Conservation (phyloP, 2,329 filamentous ascomycete genomes). For the Dactylella cylindrospora region DNA sequence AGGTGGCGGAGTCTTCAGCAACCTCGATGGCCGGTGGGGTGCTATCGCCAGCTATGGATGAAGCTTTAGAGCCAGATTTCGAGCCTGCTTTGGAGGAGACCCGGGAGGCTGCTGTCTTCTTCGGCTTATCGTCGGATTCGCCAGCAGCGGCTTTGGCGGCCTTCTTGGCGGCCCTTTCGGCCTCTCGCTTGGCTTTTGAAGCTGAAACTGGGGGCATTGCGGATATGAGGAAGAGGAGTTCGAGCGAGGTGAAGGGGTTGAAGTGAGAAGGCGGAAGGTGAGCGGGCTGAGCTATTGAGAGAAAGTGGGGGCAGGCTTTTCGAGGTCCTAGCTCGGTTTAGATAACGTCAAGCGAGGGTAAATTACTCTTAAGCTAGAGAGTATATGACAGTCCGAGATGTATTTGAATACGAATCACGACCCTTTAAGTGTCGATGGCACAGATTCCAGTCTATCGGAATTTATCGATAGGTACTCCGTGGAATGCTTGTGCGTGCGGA, state of each 20-base stretch:
- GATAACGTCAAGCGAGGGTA: not conserved
- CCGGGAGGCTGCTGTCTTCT: conserved; percentile 73
- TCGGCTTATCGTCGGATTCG: conserved; percentile 67
- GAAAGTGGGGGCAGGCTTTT: conserved; percentile 19
- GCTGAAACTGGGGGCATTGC: conserved; percentile 64
- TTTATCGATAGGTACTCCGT: not conserved
- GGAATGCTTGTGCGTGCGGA: conserved; percentile 2
- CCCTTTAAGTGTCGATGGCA: too few species aligned
- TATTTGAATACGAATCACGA: too few species aligned
- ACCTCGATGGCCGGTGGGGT: conserved; percentile 63
- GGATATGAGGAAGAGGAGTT: too few species aligned
- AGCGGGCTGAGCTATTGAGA: conserved; percentile 12
- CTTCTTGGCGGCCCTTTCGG: conserved; percentile 59
- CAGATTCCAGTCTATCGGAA: too few species aligned
- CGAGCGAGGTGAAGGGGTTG: too few species aligned
- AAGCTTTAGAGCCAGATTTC: conserved; percentile 64
- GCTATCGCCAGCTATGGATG: conserved; percentile 71
- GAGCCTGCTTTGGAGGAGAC: conserved; percentile 68
- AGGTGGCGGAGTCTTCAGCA: conserved; percentile 63
- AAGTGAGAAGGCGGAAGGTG: not conserved
- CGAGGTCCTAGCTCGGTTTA: not conserved
- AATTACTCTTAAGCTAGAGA: not conserved
- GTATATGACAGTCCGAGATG: too few species aligned
- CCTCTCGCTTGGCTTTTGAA: conserved; percentile 71
- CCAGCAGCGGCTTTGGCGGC: conserved; percentile 57